Base-by-base conservation (phyloP, 1,284 basidiomycete species). In the Irpex sp. region DNA sequence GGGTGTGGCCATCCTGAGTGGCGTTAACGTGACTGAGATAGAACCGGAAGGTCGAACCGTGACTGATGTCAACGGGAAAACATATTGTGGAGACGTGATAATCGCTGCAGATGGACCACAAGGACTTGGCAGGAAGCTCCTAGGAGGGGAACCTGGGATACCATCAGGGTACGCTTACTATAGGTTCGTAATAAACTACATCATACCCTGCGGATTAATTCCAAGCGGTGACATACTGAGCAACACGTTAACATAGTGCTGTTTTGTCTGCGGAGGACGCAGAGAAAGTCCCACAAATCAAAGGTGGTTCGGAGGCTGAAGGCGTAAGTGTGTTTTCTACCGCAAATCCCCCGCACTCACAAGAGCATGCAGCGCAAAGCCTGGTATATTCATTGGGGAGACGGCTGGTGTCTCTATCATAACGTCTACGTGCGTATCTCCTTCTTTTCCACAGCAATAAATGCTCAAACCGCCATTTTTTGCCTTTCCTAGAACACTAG, bases 71-170 rank as follows among this genome's bases (percentile, higher is more conserved):
- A 78, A 77, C 3, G 85, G 87, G 6, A 78, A 81, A 59, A 72
- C 72, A 13, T 61, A 87, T 51, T 64, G 68, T 1, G 84, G 79
- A 6, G 83, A 90, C 67, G 77, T 89, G n/a, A 77, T 90, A 57
- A 74, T 90, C 43, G 88, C 86, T 17, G 87, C 88, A 0, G 88
- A 89, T 67, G 88, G 88, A 5, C 72, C 75, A 13, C 66, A 66
- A 47, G 82, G 78, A 5, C 58, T 76, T 17, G 73, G 71, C 31
- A 74, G 79, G 21, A 66, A 71, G 57, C 61, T 73, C 15, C 68
- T 80, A 37, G 64, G 70, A 43, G 63, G 50, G 73, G 72, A 39
- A 59, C 66, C 1, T 65, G 66, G 39, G 66, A 66, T 5, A 65
- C 72, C 1, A 57, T 65, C 43, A 67, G 71, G 1, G 65, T 70